Base-by-base conservation (phyloP, 257 asterid species). In the Echites panduratus region DNA sequence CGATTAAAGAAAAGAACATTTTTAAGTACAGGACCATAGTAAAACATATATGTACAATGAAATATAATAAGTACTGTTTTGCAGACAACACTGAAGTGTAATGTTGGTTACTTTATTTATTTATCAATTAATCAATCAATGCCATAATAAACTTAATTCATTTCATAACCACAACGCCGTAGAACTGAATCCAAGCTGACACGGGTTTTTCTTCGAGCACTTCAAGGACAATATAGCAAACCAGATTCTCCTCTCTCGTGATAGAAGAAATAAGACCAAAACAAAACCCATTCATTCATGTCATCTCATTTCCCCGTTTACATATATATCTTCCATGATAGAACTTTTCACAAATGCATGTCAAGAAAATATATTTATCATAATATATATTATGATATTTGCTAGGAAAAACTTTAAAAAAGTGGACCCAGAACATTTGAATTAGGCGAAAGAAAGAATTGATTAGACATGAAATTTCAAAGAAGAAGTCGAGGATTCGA, bases 131-230 rank as follows among this genome's bases (percentile, higher is more conserved):
- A n/a, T n/a, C n/a, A n/a, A n/a, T n/a, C n/a, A n/a, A n/a, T n/a
- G n/a, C n/a, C n/a, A n/a, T n/a, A n/a, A n/a, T n/a, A n/a, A n/a
- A n/a, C n/a, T 56, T 22, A 11, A 40, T 76, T 32, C 1, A 32
- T 32, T 32, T 32, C 38, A 32, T 32, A 3, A 27, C 35, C 4
- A n/a, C 4, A 16, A 84, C 74, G 84, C 83, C 87, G 85, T 80
- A 72, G 76, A 86, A 83, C 93, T 83, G 75, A 84, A 85, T 84
- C 86, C 76, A 83, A 70, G 91, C 91, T 87, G 96, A 89, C 91
- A 85, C 80, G 52, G 73, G 77, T 82, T 53, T 38, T 19, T 50
- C 9, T 78, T 79, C 82, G 58, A 76, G 77, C 73, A 66, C 74
- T 84, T 81, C 89, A 78, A 85, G 85, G 79, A 75, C 68, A 56